phyloP scores from a whole-genome alignment of 371 early-diverging fungal species.

The Mortierella sp. region DNA sequence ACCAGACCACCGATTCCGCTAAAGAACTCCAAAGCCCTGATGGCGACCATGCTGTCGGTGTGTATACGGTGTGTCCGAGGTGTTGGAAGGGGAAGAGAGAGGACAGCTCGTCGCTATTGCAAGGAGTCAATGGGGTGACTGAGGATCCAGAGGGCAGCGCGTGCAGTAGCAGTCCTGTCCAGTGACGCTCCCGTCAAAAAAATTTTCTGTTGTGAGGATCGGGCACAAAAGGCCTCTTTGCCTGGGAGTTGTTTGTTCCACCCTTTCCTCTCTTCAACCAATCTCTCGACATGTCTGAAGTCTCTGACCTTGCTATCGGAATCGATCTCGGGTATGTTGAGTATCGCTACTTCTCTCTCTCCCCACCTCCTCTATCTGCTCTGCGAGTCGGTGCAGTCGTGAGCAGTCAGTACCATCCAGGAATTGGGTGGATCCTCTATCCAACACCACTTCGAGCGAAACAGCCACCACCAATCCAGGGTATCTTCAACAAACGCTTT shows the following conservation, averaged over 20 bases:
- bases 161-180: neutral
- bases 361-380: too few species aligned
- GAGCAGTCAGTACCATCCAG: too few species aligned
- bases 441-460: too few species aligned
- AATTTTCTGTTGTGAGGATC: neutral
- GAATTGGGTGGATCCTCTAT: too few species aligned
- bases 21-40: constrained; percentile 78
- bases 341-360: too few species aligned
- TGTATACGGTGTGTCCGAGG: constrained; percentile 1
- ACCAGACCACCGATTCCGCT: constrained; percentile 82
- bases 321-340: constrained; percentile 91
- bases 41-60: constrained; percentile 24
- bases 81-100: neutral
- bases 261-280: constrained; percentile 50
- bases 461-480: too few species aligned
- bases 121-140: too few species aligned
- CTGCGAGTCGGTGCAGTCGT: too few species aligned
- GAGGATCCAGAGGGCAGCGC: too few species aligned
- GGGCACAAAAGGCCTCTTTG: constrained; percentile 14
- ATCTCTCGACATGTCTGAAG: constrained; percentile 66
- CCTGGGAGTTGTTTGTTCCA: constrained; percentile 36
- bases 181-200: constrained; percentile 9
- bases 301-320: constrained; percentile 80
- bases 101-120: too few species aligned
- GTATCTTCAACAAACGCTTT: too few species aligned